These are phyloP conservation scores for Aspergillus wentii DNA, from an alignment of 495 filamentous ascomycete species.

Conservation along the genomic window DNA sequence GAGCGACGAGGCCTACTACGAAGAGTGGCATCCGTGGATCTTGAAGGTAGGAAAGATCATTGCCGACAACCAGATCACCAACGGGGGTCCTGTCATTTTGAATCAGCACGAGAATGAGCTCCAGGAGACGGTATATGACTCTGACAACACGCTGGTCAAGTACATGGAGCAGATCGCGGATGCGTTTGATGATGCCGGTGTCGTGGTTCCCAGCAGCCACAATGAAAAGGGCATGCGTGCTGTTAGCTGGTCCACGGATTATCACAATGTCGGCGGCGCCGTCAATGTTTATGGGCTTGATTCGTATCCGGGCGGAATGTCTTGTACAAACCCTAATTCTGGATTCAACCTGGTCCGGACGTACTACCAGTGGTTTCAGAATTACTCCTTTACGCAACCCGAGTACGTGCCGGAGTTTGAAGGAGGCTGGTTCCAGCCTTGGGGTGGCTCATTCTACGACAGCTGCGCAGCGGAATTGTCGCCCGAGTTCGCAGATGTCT, in stretches of 20 bases:
- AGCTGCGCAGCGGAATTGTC: constrained; percentile 39
- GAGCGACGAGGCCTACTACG: constrained; percentile 35
- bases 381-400: constrained; percentile 50
- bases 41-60: constrained; percentile 44
- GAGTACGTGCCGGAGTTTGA: constrained; percentile 49
- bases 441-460: constrained; percentile 49
- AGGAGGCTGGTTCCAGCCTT: constrained; percentile 48
- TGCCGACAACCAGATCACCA: constrained; percentile 44
- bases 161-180: constrained; percentile 43
- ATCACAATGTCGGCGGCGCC: constrained; percentile 48
- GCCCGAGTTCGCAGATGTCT: constrained; percentile 49
- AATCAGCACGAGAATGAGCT: constrained; percentile 52
- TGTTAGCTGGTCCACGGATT: constrained; percentile 51
- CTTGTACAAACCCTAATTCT: constrained; percentile 44
- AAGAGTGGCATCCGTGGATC: too few species aligned
- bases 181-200: constrained; percentile 40
- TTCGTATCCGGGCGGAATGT: constrained; percentile 50
- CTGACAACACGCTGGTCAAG: too few species aligned
- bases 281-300: constrained; percentile 54
- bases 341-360: constrained; percentile 47
- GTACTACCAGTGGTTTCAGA: constrained; percentile 55
- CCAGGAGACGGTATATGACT: too few species aligned
- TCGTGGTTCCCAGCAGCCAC: constrained; percentile 46
- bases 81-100: constrained; percentile 49
- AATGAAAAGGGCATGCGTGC: constrained; percentile 51